These are phyloP conservation scores for Debaryomyces psychrophilus DNA, from an alignment of 1,139 yeast species.

Conservation along the genomic window DNA sequence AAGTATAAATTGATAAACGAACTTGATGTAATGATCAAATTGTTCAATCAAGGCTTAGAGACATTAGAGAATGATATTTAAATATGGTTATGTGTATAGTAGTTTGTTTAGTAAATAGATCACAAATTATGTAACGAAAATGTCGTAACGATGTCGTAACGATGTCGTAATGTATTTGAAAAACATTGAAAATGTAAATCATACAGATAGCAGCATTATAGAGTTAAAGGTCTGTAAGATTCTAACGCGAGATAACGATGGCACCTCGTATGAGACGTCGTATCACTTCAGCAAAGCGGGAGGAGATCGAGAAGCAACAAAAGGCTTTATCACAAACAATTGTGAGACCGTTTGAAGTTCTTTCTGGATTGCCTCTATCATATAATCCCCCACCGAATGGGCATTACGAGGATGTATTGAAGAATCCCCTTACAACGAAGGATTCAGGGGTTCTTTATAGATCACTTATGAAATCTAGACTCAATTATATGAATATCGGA, in stretches of 20 bases:
- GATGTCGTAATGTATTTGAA: neutral
- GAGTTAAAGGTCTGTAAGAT: neutral
- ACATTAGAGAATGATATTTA: conserved; percentile 38
- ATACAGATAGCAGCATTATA: neutral
- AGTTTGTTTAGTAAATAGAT: neutral
- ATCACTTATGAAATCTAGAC: conserved; percentile 75
- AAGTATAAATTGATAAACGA: conserved; percentile 40
- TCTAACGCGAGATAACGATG: conserved; percentile 24
- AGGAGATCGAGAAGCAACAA: conserved; percentile 52
- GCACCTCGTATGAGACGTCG: conserved; percentile 51
- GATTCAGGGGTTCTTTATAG: conserved; percentile 75
- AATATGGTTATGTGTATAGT: conserved; percentile 4
- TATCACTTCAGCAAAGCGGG: conserved; percentile 50
- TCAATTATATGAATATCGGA: conserved; percentile 66
- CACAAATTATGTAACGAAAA: conserved; percentile 1
- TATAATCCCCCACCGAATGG: conserved; percentile 61
- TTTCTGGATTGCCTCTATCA: conserved; percentile 74
- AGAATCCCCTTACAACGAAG: conserved; percentile 67
- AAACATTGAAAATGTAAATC: neutral
- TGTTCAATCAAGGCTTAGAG: conserved; percentile 46
- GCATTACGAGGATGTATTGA: conserved; percentile 50
- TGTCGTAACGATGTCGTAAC: conserved; percentile 2
- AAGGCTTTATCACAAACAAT: conserved; percentile 45
- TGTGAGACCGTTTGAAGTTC: conserved; percentile 67
- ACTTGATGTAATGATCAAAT: conserved; percentile 42